phyloP scores from a whole-genome alignment of 1,284 basidiomycete species.

The Irpex sp. region DNA sequence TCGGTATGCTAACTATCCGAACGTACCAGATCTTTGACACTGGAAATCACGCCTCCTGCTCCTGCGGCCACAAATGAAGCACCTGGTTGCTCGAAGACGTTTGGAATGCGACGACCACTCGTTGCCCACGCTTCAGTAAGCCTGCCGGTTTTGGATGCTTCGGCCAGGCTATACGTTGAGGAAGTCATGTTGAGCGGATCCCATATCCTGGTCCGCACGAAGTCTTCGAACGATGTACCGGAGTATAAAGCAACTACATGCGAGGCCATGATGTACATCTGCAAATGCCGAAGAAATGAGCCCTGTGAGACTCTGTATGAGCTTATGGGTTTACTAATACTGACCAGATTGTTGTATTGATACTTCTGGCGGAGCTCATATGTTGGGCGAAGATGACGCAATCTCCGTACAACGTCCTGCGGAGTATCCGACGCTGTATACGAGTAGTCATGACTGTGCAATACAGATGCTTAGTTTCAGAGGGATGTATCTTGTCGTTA shows the following conservation, averaged over 20 bases:
- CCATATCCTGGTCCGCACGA: constrained; percentile 26
- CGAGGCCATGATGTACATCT: constrained; percentile 33
- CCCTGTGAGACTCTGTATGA: too few relatives aligned
- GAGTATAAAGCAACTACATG: constrained; percentile 32
- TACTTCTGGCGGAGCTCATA: constrained; percentile 35
- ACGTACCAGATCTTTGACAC: constrained; percentile 23
- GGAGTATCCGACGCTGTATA: constrained; percentile 26
- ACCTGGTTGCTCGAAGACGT: constrained; percentile 9
- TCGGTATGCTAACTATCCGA: too few relatives aligned
- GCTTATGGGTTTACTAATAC: too few relatives aligned
- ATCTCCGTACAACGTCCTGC: constrained; percentile 20
- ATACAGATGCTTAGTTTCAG: background rate
- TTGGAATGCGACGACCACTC: constrained; percentile 26
- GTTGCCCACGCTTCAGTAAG: constrained; percentile 26
- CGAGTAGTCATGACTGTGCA: constrained; percentile 27
- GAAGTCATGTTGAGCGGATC: constrained; percentile 26
- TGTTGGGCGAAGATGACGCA: constrained; percentile 29
- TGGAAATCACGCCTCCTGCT: constrained; percentile 29
- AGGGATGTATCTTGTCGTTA: too few relatives aligned
- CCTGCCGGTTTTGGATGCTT: constrained; percentile 25
- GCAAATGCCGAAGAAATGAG: constrained; percentile 11
- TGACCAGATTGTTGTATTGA: constrained; percentile 37
- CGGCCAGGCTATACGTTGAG: constrained; percentile 29
- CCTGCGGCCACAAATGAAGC: constrained; percentile 21
- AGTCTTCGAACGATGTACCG: constrained; percentile 24